Evolutionary conservation across 2,329 filamentous ascomycete genomes (phyloP).

Genomic region (Triangularia setosa): DNA sequence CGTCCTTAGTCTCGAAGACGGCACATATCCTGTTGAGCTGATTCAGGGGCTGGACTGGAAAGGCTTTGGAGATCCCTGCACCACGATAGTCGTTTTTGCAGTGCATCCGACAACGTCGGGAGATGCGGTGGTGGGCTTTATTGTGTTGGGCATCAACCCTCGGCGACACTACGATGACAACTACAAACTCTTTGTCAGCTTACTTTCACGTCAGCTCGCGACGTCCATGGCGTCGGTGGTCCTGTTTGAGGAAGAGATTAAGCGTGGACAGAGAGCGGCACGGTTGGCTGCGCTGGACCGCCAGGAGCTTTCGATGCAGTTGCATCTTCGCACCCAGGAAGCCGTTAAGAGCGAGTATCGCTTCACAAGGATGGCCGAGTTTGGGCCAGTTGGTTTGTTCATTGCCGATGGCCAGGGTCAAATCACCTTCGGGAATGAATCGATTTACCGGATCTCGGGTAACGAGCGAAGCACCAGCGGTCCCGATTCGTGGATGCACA

Average conservation of each 20-base stretch:
- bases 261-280: conserved; percentile 67
- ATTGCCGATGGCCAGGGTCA: conserved; percentile 69
- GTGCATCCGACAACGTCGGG: conserved; percentile 70
- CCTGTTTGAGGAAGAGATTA: conserved; percentile 78
- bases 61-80: conserved; percentile 67
- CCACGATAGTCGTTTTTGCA: conserved; percentile 70
- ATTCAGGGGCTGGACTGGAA: conserved; percentile 65
- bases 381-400: conserved; percentile 79
- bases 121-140: conserved; percentile 70
- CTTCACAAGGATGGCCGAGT: conserved; percentile 81
- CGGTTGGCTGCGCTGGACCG: conserved; percentile 71
- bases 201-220: conserved; percentile 70
- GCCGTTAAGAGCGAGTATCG: conserved; percentile 67
- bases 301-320: conserved; percentile 71
- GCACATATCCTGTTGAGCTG: conserved; percentile 60
- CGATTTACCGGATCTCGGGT: conserved; percentile 68
- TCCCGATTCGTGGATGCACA: conserved; percentile 67
- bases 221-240: conserved; percentile 80
- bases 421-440: conserved; percentile 79
- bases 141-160: conserved; percentile 76
- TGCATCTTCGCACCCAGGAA: conserved; percentile 61
- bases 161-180: conserved; percentile 75
- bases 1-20: conserved; percentile 62
- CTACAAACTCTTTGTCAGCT: conserved; percentile 71
- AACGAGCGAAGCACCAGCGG: conserved; percentile 57